Conservation (phyloP, 768 basidiomycete genomes). For the Solioccasus polychromus region DNA sequence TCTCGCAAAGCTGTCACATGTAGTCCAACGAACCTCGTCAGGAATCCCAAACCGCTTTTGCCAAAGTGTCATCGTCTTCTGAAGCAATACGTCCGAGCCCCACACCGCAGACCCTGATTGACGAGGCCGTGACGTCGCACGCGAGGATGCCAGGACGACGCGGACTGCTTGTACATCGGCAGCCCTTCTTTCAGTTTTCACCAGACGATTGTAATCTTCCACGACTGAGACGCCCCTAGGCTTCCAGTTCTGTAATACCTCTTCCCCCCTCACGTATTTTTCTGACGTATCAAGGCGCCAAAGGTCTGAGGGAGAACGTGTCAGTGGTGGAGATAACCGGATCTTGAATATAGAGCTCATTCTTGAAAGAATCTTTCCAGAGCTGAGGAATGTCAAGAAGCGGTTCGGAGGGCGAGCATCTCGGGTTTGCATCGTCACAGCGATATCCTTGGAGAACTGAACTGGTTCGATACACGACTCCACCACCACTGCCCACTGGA, state of each 20-base stretch:
- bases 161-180: constrained; percentile 91
- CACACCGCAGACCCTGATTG: constrained; percentile 54
- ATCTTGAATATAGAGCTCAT: constrained; percentile 84
- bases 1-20: background rate
- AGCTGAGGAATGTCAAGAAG: constrained; percentile 72
- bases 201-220: constrained; percentile 77
- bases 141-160: constrained; percentile 62
- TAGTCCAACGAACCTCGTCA: constrained; percentile 56
- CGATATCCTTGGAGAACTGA: constrained; percentile 86
- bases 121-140: constrained; percentile 41
- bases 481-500: constrained; percentile 77
- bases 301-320: constrained; percentile 82
- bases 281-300: constrained; percentile 95
- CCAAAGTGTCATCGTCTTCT: constrained; percentile 76
- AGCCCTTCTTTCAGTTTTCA: constrained; percentile 66
- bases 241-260: constrained; percentile 77
- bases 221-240: constrained; percentile 87
- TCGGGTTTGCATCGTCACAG: constrained; percentile 77
- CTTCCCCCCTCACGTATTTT: constrained; percentile 94
- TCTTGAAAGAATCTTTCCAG: constrained; percentile 73
- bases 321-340: constrained; percentile 76
- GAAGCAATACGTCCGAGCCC: constrained; percentile 64
- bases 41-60: constrained; percentile 74
- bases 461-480: constrained; percentile 82
- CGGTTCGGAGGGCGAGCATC: constrained; percentile 83